Evolutionary conservation across 805 yeast genomes (phyloP).

Genomic region (Metschnikowia continentalis): DNA sequence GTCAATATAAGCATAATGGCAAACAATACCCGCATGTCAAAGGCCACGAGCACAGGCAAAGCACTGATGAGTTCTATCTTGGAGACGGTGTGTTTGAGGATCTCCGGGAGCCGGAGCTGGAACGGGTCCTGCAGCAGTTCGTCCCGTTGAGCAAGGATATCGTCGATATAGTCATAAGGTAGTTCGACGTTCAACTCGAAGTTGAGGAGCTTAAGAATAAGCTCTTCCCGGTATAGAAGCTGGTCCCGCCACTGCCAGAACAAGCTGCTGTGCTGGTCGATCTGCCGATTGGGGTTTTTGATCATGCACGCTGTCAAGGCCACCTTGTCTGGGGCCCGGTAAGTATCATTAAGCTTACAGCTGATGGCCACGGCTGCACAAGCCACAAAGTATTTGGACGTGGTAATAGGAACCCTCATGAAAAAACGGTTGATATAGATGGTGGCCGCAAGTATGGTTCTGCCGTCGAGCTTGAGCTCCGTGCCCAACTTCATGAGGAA

Average conservation of each 20-base stretch:
- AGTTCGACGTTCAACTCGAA: constrained; percentile 38
- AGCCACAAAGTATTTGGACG: constrained; percentile 42
- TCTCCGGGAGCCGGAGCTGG: constrained; percentile 15
- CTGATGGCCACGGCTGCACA: constrained; percentile 42
- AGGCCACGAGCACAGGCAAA: constrained; percentile 35
- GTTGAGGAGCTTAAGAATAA: constrained; percentile 34
- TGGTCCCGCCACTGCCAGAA: constrained; percentile 47
- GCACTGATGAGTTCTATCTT: constrained; percentile 37
- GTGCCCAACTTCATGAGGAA: constrained; percentile 36
- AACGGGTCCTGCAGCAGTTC: constrained; percentile 12
- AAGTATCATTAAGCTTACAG: constrained; percentile 40
- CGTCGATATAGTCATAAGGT: constrained; percentile 35
- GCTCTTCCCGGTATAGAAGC: constrained; percentile 39
- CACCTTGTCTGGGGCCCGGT: constrained; percentile 41
- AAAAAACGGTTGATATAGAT: constrained; percentile 36
- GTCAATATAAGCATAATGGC: constrained; percentile 21
- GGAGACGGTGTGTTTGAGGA: constrained; percentile 28
- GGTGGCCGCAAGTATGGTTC: constrained; percentile 41
- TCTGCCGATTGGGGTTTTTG: constrained; percentile 28
- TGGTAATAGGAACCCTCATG: constrained; percentile 40
- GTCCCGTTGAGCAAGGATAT: constrained; percentile 12
- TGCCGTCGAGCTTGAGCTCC: constrained; percentile 35
- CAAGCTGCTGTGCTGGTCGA: constrained; percentile 38
- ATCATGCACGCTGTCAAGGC: constrained; percentile 35
- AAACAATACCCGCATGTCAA: constrained; percentile 30